A percentile compares a stretch with the other conserved stretches of the same genome.
phyloP scores from a whole-genome alignment of 2,329 filamentous ascomycete species.

The Curvularia eragrostidis region DNA sequence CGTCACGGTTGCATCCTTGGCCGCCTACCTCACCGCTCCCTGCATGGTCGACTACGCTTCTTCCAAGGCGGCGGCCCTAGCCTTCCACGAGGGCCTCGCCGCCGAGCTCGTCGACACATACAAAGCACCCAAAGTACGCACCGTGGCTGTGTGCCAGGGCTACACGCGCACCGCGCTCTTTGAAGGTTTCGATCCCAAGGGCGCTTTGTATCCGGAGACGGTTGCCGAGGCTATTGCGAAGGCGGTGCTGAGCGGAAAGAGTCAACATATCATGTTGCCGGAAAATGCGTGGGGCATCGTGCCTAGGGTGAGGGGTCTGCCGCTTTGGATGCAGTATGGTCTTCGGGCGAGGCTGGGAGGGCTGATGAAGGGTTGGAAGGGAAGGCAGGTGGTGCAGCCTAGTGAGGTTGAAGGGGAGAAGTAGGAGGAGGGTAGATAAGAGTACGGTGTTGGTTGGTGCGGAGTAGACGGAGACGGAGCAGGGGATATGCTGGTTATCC shows the following conservation, averaged over 20 bases:
- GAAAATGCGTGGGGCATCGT: conserved; percentile 47
- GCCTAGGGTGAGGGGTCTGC: conserved; percentile 57
- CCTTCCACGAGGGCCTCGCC: conserved; percentile 70
- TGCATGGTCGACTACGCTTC: conserved; percentile 72
- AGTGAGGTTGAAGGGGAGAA: conserved; percentile 22
- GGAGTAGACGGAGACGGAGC: conserved; percentile 9
- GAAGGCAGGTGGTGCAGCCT: conserved; percentile 49
- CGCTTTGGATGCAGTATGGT: conserved; percentile 68
- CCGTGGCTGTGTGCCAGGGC: conserved; percentile 69
- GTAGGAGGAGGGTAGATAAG: conserved; percentile 29
- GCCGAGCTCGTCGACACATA: conserved; percentile 60
- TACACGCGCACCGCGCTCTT: conserved; percentile 70
- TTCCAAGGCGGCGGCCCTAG: conserved; percentile 69
- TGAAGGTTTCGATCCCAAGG: conserved; percentile 60
- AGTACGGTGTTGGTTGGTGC: conserved; percentile 37
- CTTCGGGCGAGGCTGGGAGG: conserved; percentile 54
- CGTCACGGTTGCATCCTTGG: conserved; percentile 71
- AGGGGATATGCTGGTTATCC: not conserved
- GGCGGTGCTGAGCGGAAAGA: conserved; percentile 65
- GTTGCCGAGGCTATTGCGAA: conserved; percentile 69
- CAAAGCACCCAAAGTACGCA: conserved; percentile 68
- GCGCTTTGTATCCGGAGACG: conserved; percentile 63
- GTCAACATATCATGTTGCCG: conserved; percentile 65
- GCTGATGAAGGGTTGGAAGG: conserved; percentile 47
- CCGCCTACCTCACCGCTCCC: conserved; percentile 66